Conservation (phyloP, 257 asterid species). For the Knoxia roxburghii region DNA sequence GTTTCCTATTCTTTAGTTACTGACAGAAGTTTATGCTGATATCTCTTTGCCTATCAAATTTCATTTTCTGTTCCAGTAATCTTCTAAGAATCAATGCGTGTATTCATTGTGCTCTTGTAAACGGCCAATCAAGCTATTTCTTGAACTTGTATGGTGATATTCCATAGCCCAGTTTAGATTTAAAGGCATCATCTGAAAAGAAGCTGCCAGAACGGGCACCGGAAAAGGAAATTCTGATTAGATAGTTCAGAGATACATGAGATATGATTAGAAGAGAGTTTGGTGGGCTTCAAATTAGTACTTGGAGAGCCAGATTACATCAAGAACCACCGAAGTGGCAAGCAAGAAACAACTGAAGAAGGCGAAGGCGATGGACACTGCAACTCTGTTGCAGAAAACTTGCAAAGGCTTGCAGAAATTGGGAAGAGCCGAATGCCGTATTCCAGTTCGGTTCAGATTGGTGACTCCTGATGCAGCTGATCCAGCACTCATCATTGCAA, state of each 20-base stretch:
- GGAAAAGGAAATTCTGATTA: no score
- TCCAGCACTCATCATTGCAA: constrained; percentile 79
- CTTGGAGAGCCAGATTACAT: constrained; percentile 55
- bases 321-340: constrained; percentile 56
- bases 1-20: no score
- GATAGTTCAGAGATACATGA: no score
- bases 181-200: not conserved
- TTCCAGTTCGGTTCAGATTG: constrained; percentile 73
- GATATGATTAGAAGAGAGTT: not conserved
- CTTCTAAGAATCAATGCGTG: no score
- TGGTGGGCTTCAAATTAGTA: not conserved
- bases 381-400: constrained; percentile 63
- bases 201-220: not conserved
- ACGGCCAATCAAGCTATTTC: no score
- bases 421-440: constrained; percentile 66
- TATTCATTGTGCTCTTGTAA: no score
- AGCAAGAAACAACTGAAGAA: constrained; percentile 61
- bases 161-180: not conserved
- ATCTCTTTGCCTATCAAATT: no score
- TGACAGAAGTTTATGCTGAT: no score
- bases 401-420: constrained; percentile 78
- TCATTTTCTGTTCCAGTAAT: no score
- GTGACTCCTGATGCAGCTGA: constrained; percentile 88
- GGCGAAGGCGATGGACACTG: constrained; percentile 64
- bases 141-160: no score